Evolutionary conservation across 305 asterid species (phyloP).

Genomic region (Petunia hybrid): DNA sequence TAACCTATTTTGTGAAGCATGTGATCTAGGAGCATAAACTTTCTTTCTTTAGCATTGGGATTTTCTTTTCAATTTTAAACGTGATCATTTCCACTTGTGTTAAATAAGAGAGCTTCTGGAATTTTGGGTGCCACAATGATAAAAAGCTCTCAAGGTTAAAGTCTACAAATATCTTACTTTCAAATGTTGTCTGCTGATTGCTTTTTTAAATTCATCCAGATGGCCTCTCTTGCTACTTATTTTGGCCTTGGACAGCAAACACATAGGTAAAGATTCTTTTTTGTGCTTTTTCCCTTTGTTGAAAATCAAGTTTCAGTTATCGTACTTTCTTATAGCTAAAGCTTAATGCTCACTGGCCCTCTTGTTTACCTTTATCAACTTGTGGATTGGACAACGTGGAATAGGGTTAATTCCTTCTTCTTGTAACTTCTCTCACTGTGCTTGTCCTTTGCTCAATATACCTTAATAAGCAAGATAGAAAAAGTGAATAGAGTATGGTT

Average conservation of each 20-base stretch:
- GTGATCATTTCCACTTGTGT: not conserved
- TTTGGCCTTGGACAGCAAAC: conserved; percentile 98
- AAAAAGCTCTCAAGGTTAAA: not conserved
- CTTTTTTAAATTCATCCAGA: conserved; percentile 50
- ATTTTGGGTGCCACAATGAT: not conserved
- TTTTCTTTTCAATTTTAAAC: not conserved
- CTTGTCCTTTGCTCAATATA: conserved; percentile 10
- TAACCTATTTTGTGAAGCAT: conserved; percentile 16
- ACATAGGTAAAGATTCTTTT: conserved; percentile 61
- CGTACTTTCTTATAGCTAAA: not conserved
- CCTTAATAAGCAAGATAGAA: not conserved
- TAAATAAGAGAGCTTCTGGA: not conserved
- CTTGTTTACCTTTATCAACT: not conserved
- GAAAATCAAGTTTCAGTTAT: not conserved
- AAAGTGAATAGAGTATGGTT: conserved; percentile 12
- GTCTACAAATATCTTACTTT: conserved; percentile 17
- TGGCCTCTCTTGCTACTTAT: conserved; percentile 96
- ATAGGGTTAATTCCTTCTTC: not conserved
- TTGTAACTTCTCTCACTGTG: not conserved
- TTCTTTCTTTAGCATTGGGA: not conserved
- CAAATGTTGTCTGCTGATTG: conserved; percentile 34
- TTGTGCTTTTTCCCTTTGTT: not conserved
- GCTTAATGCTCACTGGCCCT: not conserved
- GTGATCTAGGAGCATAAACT: conserved; percentile 8
- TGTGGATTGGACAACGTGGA: not conserved